Conservation (phyloP, 2,329 filamentous ascomycete species). For the Curvularia lunata region DNA sequence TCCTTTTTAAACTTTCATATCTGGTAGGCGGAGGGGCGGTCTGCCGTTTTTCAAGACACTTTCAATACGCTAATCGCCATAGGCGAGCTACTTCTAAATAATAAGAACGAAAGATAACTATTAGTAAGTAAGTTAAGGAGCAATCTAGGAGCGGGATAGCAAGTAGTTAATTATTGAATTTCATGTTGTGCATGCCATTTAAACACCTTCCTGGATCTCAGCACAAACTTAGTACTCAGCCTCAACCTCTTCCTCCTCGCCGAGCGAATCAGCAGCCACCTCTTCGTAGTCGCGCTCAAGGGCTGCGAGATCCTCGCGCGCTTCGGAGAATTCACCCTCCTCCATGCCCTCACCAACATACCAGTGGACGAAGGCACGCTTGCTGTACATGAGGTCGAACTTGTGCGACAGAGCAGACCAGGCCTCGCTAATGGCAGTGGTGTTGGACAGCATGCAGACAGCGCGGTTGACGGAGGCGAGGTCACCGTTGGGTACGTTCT, state of each 20-base stretch:
- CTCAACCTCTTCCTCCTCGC: slow-evolving; percentile 84
- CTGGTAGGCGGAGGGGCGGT: too few relatives aligned
- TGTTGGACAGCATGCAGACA: slow-evolving; percentile 99
- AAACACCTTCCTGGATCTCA: too few relatives aligned
- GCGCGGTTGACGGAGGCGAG: slow-evolving; percentile 97
- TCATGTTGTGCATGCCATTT: background rate
- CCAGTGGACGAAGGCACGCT: slow-evolving; percentile 99
- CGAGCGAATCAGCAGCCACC: slow-evolving; percentile 92
- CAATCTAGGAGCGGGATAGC: too few relatives aligned
- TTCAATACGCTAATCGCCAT: too few relatives aligned
- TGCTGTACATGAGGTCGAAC: slow-evolving; percentile 99
- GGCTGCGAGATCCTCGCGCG: slow-evolving; percentile 96
- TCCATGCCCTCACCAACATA: slow-evolving; percentile 99
- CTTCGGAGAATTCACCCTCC: slow-evolving; percentile 99
- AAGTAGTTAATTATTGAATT: too few relatives aligned
- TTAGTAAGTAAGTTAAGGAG: too few relatives aligned
- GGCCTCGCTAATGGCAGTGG: slow-evolving; percentile 96
- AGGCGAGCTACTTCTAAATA: too few relatives aligned
- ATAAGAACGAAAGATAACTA: too few relatives aligned
- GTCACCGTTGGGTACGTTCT: slow-evolving; percentile 95
- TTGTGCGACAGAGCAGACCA: slow-evolving; percentile 97
- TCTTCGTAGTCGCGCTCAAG: slow-evolving; percentile 97
- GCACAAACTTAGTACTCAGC: slow-evolving; percentile 82
- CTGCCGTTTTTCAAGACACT: too few relatives aligned
- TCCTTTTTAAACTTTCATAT: too few relatives aligned